Base-by-base conservation (phyloP, 768 basidiomycete species). In the Xerocomellus dryophilus region DNA sequence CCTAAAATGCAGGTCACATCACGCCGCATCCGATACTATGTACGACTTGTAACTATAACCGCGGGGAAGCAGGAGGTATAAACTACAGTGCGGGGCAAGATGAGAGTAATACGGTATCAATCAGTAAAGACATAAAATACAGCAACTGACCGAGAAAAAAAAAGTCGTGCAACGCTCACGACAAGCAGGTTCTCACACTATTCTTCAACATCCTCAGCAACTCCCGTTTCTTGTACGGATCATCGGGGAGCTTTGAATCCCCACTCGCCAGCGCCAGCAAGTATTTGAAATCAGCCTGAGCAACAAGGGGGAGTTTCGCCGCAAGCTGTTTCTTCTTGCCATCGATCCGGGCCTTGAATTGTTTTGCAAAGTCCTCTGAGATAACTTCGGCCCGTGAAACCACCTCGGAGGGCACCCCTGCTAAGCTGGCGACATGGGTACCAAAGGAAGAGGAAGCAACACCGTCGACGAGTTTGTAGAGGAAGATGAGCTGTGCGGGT, bases 371-470 rank as follows among this genome's bases (percentile, higher is more conserved):
- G 63, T 90, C 85, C 49, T 82, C 82, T 14, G 95, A 97, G 43
- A 98, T 83, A 23, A 81, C 70, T 59, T 94, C 93, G 5, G 97
- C 97, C 4, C 97, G 84, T 55, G 88, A 78, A 38, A 99, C 93
- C 15, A 99, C 90, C 8, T 81, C 77, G 14, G 78, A 66, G 2
- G 94, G 93, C 0, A 98, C 93, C 6, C 96, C 97, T 4, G 96
- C 97, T 42, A 99, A 80, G 61, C 87, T 90, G 27, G 97, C 97
- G 40, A 98, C 96, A 65, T 96, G 93, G 1, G 93, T 93, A 9
- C 92, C 93, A 63, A 95, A 95, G 0, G 93, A 93, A 17, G 88
- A 90, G 32, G 84, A 81, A 0, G 93, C 91, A n/a, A 84, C 85
- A 14, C 91, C 91, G 29, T 86, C 83, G 43, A 95, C 82, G 31